Percentiles rank a stretch among this genome's conserved stretches.
Evolutionary conservation across 2,329 filamentous ascomycete genomes (phyloP).

Genomic region (Trichophaea hybrida): DNA sequence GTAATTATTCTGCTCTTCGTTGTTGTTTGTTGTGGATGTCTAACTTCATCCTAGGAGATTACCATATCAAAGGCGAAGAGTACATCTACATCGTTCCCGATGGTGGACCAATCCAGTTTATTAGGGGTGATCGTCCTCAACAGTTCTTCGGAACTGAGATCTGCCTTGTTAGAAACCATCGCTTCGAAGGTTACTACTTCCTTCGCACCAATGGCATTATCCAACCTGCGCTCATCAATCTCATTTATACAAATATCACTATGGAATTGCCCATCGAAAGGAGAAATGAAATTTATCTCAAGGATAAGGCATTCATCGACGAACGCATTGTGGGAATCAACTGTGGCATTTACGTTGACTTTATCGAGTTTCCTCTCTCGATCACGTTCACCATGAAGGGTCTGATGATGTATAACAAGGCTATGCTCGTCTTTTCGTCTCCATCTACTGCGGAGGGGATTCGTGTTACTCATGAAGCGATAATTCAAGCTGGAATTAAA

Average conservation of each 20-base stretch:
- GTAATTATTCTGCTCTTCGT: background rate
- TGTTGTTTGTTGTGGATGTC: background rate
- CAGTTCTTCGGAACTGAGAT: conserved; percentile 14
- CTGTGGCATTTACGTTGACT: conserved; percentile 4
- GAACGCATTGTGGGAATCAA: conserved; percentile 18
- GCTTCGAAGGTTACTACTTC: conserved; percentile 10
- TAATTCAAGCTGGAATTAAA: too few species aligned
- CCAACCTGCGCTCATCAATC: background rate
- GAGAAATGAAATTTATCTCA: conserved; percentile 6
- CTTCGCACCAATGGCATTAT: conserved; percentile 11
- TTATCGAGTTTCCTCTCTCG: background rate
- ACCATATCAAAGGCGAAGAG: background rate
- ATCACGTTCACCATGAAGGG: background rate
- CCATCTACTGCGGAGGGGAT: background rate
- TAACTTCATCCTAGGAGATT: background rate
- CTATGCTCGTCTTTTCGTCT: background rate
- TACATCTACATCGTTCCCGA: conserved; percentile 9
- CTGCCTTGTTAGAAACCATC: conserved; percentile 16
- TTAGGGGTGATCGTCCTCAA: conserved; percentile 12
- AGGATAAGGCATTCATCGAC: background rate
- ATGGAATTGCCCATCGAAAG: conserved; percentile 1
- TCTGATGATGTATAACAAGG: background rate
- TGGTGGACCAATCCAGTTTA: conserved; percentile 13
- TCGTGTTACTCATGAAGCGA: too few species aligned
- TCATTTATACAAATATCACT: conserved; percentile 7